A percentile compares a stretch with the other conserved stretches of the same genome.
Evolutionary conservation across 345 rosid genomes (phyloP).

Genomic region (Xanthoceras sorbifolium): DNA sequence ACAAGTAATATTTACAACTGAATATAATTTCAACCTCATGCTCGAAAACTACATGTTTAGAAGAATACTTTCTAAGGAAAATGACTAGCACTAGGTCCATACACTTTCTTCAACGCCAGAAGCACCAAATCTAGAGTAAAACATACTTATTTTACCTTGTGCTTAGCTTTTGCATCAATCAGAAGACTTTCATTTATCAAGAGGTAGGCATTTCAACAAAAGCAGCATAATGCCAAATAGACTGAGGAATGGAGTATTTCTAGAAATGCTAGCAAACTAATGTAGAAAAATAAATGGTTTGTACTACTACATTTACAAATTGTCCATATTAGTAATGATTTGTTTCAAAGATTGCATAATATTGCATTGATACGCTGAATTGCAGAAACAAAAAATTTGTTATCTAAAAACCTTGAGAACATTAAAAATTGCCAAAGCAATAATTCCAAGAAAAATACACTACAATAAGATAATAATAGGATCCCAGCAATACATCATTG

Average conservation of each 20-base stretch:
- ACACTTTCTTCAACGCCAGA: neutral
- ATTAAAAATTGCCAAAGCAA: neutral
- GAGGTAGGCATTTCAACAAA: no score
- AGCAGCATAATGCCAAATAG: no score
- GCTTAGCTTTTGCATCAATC: no score
- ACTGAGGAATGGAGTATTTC: no score
- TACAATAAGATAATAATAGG: neutral
- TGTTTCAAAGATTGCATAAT: neutral
- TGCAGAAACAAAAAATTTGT: neutral
- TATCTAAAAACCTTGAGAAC: neutral
- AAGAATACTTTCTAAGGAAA: neutral
- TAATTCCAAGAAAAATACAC: neutral
- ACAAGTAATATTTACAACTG: neutral
- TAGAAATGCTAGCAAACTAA: neutral
- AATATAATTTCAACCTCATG: neutral
- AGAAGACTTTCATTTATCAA: no score
- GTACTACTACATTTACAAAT: neutral
- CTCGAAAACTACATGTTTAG: neutral
- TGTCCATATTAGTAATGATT: neutral
- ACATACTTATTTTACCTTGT: no score
- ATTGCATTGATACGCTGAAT: neutral
- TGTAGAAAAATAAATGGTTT: neutral
- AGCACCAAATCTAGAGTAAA: neutral
- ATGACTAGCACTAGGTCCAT: neutral
- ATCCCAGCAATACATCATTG: neutral